phyloP scores from a whole-genome alignment of 179 eudicot species.

The Vitellaria paradoxa region DNA sequence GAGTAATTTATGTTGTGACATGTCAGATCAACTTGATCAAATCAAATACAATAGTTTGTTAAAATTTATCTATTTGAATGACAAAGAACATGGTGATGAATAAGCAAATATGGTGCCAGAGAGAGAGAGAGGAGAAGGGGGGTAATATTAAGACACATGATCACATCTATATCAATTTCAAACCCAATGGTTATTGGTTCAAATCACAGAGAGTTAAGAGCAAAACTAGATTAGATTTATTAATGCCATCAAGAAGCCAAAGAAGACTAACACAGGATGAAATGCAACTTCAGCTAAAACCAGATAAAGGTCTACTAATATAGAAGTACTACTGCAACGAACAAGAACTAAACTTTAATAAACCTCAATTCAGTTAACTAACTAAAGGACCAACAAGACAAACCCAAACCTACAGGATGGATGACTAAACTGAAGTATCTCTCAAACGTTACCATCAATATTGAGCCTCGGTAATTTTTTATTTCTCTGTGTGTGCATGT shows the following conservation, averaged over 20 bases:
- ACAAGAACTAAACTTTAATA: neutral
- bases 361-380: neutral
- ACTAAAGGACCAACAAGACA: neutral
- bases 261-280: neutral
- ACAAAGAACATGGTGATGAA: neutral
- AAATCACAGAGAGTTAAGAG: neutral
- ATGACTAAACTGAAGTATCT: neutral
- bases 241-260: neutral
- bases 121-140: neutral
- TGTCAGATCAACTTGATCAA: constrained; percentile 11
- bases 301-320: neutral
- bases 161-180: neutral
- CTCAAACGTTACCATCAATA: constrained; percentile 2
- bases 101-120: too few relatives aligned
- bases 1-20: neutral
- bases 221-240: neutral
- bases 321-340: neutral
- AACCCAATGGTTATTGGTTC: neutral
- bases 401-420: neutral
- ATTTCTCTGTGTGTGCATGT: too few relatives aligned
- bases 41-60: neutral
- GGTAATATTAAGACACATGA: neutral
- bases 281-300: neutral
- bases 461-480: too few relatives aligned
- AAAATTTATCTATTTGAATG: neutral